Base-by-base conservation (phyloP, 1,284 basidiomycete genomes). In the Omphalotus olearius region DNA sequence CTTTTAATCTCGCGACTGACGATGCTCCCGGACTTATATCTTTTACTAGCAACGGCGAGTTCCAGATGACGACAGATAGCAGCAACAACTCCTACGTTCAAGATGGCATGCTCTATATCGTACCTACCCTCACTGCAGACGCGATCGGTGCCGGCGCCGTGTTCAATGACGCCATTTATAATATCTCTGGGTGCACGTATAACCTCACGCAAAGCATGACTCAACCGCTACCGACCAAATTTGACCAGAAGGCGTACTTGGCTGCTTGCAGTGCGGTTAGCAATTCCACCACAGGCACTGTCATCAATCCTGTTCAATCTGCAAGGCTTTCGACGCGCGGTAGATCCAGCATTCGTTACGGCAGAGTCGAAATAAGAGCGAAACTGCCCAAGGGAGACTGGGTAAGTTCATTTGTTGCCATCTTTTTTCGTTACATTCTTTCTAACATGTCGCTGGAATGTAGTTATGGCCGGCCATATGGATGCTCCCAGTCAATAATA, bases 101-200 rank as follows among this genome's bases (percentile, higher is more conserved):
- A 53, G 73, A 93, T 63, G 85, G 84, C 33, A 75, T 78, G 51
- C 79, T 95, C 33, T 93, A 92, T 70, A 79, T 95, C 62, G 79
- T 88, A 2, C 92, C 92, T 6, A 94, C 91, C 3, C 74, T 94
- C 50, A 93, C 92, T 0, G 80, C 85, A 14, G 87, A 92, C 60
- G 68, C 71, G 51, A 80, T 93, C 33, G 54, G 54, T 4, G 28
- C 18, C 13, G 43, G 50, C 40, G 45, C 48, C 17, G 54, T 52
- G 13, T n/a, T 9, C 10, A 44, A 81, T 52, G 75, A 93, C 61
- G 87, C 86, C 20, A 81, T 85, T 0, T 88, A 85, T 69, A 93
- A 94, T 69, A 77, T 93, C 60, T 91, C 91, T 0, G 82, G 76
- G 42, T 90, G 87, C 68, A 88, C 87, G 0, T 82, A 72, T 66